Evolutionary conservation across 257 asterid genomes (phyloP).

Genomic region (Solanum sejunctum): DNA sequence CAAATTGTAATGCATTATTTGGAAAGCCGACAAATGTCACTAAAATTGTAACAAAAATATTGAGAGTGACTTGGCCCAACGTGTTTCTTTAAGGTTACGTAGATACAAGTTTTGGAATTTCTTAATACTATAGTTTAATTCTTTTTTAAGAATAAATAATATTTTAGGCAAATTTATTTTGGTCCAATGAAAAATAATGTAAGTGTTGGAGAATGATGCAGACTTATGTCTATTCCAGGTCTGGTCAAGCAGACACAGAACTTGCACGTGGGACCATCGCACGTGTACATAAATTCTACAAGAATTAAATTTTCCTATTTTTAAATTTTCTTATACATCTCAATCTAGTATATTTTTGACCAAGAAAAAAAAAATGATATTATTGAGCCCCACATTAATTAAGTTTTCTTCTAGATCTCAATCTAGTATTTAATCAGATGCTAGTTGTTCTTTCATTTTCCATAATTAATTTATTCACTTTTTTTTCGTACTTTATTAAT

Average conservation of each 20-base stretch:
- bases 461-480: background rate
- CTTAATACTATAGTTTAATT: background rate
- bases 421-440: background rate
- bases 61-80: background rate
- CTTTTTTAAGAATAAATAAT: background rate
- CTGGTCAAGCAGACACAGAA: conserved; percentile 62
- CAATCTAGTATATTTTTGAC: background rate
- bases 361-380: background rate
- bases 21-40: background rate
- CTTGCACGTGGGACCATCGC: conserved; percentile 66
- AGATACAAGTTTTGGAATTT: background rate
- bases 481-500: background rate
- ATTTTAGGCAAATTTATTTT: background rate
- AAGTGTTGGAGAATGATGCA: conserved; percentile 50
- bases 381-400: background rate
- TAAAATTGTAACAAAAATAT: background rate
- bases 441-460: background rate
- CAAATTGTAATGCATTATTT: background rate
- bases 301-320: background rate
- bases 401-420: background rate
- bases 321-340: background rate
- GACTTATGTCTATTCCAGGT: conserved; percentile 29
- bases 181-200: background rate
- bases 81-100: background rate
- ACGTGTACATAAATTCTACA: conserved; percentile 53